phyloP scores from a whole-genome alignment of 192 early-diverging fungal species.

The Entomortierella beljakovae region DNA sequence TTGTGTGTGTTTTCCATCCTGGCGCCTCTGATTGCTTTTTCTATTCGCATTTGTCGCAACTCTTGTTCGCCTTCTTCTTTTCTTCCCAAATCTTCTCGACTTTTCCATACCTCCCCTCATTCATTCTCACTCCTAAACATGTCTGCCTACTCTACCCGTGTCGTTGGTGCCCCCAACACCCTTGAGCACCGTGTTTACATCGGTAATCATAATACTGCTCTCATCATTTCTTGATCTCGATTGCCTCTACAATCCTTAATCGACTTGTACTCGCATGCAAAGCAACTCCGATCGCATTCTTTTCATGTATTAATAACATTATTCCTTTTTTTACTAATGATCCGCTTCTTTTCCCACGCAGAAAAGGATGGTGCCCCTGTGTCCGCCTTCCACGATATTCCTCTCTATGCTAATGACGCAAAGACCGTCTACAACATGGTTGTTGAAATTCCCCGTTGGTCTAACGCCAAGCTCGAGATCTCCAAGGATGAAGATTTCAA shows the following conservation, averaged over 20 bases:
- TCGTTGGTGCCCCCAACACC: conserved; percentile 88
- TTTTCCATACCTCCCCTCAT: conserved; percentile 12
- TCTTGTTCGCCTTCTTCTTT: conserved; percentile 44
- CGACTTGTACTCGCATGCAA: not conserved
- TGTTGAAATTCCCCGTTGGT: conserved; percentile 98
- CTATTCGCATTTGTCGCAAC: conserved; percentile 20
- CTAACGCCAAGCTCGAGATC: conserved; percentile 99
- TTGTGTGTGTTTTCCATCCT: conserved; percentile 23
- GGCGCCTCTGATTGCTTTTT: conserved; percentile 42
- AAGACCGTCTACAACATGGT: conserved; percentile 98
- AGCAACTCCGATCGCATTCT: not conserved
- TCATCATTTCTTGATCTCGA: not conserved
- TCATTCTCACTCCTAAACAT: conserved; percentile 46
- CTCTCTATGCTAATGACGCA: conserved; percentile 89
- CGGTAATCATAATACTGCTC: conserved; percentile 59
- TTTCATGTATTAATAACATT: not conserved
- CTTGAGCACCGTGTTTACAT: conserved; percentile 91
- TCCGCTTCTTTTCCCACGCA: conserved; percentile 19
- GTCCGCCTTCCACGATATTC: conserved; percentile 98
- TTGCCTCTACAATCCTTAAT: not conserved
- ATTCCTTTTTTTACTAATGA: not conserved
- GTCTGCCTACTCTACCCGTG: conserved; percentile 81
- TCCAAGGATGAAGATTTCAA: conserved; percentile 96
- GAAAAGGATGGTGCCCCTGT: conserved; percentile 87
- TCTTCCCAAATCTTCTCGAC: conserved; percentile 5